A percentile compares a stretch with the other conserved stretches of the same genome.
These are phyloP conservation scores for Eremothecium coryli DNA, from an alignment of 1,139 yeast genomes.

Conservation along the genomic window DNA sequence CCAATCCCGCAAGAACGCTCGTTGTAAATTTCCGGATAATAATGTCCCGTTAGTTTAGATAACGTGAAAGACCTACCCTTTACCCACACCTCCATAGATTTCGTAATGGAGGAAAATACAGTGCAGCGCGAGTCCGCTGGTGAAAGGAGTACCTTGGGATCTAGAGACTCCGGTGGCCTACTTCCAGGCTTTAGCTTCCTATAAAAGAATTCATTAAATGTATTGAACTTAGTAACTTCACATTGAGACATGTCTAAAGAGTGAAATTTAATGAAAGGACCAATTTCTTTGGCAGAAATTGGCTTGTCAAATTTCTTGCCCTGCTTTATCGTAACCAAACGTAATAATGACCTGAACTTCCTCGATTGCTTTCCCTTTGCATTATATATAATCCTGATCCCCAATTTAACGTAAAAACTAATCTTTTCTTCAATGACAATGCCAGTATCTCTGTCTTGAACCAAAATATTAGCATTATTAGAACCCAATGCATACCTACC, in stretches of 20 bases:
- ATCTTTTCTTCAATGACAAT: slow-evolving; percentile 84
- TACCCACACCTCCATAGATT: slow-evolving; percentile 78
- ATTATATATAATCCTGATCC: slow-evolving; percentile 74
- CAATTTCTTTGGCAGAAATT: slow-evolving; percentile 54
- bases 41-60: slow-evolving; percentile 45
- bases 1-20: slow-evolving; percentile 51
- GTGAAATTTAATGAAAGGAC: slow-evolving; percentile 74
- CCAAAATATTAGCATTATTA: slow-evolving; percentile 86
- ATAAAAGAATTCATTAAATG: slow-evolving; percentile 86
- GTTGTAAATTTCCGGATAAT: slow-evolving; percentile 37
- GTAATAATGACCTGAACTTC: slow-evolving; percentile 48
- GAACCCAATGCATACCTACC: slow-evolving; percentile 85
- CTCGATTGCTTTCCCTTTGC: slow-evolving; percentile 55
- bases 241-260: slow-evolving; percentile 66
- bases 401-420: slow-evolving; percentile 79
- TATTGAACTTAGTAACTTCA: slow-evolving; percentile 43
- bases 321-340: slow-evolving; percentile 64
- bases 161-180: slow-evolving; percentile 55
- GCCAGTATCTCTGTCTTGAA: slow-evolving; percentile 86
- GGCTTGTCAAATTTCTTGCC: slow-evolving; percentile 77
- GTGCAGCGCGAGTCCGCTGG: slow-evolving; percentile 89
- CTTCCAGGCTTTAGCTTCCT: slow-evolving; percentile 65
- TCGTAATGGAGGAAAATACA: slow-evolving; percentile 50
- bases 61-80: slow-evolving; percentile 76
- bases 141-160: slow-evolving; percentile 50